Percentiles rank a stretch among this genome's conserved stretches.
Evolutionary conservation across 208 protist genomes (phyloP).

Genomic region (Crithidia acanthocephali): DNA sequence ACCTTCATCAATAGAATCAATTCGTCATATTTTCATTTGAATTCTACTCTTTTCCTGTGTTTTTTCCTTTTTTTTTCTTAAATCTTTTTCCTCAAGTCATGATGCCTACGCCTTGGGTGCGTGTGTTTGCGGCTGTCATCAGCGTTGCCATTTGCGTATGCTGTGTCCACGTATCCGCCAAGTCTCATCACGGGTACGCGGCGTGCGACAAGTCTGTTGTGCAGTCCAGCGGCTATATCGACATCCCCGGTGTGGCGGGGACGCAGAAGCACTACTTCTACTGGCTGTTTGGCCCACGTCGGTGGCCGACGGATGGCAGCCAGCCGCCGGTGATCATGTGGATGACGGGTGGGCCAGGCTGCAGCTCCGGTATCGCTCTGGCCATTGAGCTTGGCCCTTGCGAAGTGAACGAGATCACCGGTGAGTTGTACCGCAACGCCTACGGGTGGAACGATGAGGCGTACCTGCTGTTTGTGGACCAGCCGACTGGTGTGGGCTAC

Average conservation of each 20-base stretch:
- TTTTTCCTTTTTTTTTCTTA: too few species aligned
- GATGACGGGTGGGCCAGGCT: constrained; percentile 93
- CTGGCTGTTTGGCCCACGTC: constrained; percentile 82
- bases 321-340: constrained; percentile 77
- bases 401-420: constrained; percentile 52
- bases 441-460: constrained; percentile 83
- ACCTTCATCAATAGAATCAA: too few species aligned
- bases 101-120: not conserved
- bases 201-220: constrained; percentile 50
- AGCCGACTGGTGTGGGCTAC: constrained; percentile 93
- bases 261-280: constrained; percentile 86
- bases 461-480: constrained; percentile 90
- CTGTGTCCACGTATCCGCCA: not conserved
- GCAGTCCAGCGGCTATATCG: constrained; percentile 81
- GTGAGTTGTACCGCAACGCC: constrained; percentile 54
- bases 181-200: not conserved
- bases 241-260: constrained; percentile 51
- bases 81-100: too few species aligned
- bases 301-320: constrained; percentile 28
- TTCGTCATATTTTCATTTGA: too few species aligned
- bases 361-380: constrained; percentile 66
- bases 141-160: too few species aligned
- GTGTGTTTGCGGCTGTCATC: not conserved
- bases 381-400: constrained; percentile 86
- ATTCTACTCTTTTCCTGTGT: too few species aligned